Conservation (phyloP, 2,329 filamentous ascomycete genomes). For the Fusarium nygamai region DNA sequence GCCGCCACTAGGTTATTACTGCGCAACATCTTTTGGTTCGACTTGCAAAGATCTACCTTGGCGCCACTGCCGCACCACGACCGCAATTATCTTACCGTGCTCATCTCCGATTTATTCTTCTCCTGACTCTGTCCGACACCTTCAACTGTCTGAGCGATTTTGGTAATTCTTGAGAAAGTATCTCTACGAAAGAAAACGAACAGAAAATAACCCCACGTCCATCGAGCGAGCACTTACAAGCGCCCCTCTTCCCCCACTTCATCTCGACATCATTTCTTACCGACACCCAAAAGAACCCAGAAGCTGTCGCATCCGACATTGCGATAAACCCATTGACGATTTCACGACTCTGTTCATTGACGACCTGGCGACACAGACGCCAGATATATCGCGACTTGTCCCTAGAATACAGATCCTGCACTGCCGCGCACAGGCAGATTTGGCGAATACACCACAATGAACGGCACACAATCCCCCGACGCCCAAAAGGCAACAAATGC, state of each 20-base stretch:
- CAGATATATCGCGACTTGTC: not conserved
- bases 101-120: not conserved
- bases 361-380: slow-evolving; percentile 11
- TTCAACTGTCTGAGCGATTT: slow-evolving; percentile 1
- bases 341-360: slow-evolving; percentile 23
- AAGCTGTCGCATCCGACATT: slow-evolving; percentile 23
- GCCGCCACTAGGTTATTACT: slow-evolving; percentile 19
- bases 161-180: not conserved
- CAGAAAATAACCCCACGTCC: not conserved
- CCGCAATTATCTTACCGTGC: slow-evolving; percentile 8
- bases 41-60: slow-evolving; percentile 30
- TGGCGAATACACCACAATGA: slow-evolving; percentile 32
- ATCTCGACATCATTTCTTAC: slow-evolving; percentile 18
- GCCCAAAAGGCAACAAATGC: slow-evolving; percentile 45
- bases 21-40: slow-evolving; percentile 37
- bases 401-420: not conserved
- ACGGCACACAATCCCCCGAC: slow-evolving; percentile 45
- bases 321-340: slow-evolving; percentile 11
- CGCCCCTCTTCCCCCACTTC: slow-evolving; percentile 34
- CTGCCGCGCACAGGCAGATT: slow-evolving; percentile 13
- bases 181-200: not conserved
- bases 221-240: slow-evolving; percentile 37
- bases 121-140: not conserved
- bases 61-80: slow-evolving; percentile 30
- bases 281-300: slow-evolving; percentile 12